A percentile compares a stretch with the other conserved stretches of the same genome.
Conservation (phyloP, 495 filamentous ascomycete species). For the Daldinia childiae region DNA sequence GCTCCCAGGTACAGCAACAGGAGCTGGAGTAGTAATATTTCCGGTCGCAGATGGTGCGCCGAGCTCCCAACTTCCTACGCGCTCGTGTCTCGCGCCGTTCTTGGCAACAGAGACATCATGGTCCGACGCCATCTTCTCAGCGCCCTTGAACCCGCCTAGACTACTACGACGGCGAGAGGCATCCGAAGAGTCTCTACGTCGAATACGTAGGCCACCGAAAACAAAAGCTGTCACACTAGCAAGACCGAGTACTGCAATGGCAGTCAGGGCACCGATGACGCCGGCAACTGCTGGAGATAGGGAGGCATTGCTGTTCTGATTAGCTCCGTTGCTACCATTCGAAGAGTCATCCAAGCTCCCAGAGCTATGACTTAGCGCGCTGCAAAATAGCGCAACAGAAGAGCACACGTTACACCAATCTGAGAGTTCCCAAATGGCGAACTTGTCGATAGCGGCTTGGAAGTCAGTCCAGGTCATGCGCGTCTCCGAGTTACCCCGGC, state of each 20-base stretch:
- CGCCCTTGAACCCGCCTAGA: conserved; percentile 51
- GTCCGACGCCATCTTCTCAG: conserved; percentile 52
- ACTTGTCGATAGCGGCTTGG: conserved; percentile 29
- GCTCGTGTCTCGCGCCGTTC: conserved; percentile 48
- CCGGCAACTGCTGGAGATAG: conserved; percentile 49
- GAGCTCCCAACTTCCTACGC: conserved; percentile 56
- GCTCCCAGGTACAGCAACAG: not conserved
- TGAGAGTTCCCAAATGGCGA: conserved; percentile 36
- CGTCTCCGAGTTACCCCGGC: conserved; percentile 38
- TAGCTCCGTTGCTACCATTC: not conserved
- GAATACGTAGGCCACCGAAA: conserved; percentile 46
- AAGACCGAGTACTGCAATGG: conserved; percentile 40
- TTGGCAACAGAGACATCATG: conserved; percentile 48
- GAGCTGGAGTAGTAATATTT: conserved; percentile 4
- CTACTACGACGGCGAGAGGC: conserved; percentile 27
- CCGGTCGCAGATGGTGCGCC: conserved; percentile 2
- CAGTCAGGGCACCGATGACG: conserved; percentile 50
- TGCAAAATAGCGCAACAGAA: conserved; percentile 46
- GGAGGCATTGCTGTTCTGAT: not conserved
- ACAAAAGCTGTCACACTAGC: conserved; percentile 37
- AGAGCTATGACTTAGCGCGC: conserved; percentile 14
- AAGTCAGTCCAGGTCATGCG: conserved; percentile 46
- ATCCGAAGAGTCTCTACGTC: conserved; percentile 18
- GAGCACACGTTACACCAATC: conserved; percentile 50
- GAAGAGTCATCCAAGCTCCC: not conserved